Base-by-base conservation (phyloP, 1,284 basidiomycete species). In the Leccinum solheimii region DNA sequence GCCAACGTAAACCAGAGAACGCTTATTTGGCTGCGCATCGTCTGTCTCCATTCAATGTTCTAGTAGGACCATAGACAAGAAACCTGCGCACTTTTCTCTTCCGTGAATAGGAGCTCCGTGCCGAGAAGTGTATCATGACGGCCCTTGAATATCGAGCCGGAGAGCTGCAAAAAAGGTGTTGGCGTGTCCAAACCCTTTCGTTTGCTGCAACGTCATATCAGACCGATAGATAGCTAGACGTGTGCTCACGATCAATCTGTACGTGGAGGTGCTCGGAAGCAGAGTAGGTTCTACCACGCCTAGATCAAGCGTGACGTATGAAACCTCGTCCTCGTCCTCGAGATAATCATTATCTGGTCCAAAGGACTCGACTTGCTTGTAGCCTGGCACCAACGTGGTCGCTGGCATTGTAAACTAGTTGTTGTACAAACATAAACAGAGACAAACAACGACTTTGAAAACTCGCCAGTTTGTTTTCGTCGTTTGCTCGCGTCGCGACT, bases 81-180 rank as follows among this genome's bases (percentile, higher is more conserved):
- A 50, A 50, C 49, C 36, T 3, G 52, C 67, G 30, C 62, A 86
- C 86, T 81, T 19, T 79, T 84, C 84, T 77, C 79, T 56, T 90
- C 87, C 1, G 83, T 83, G 72, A 50, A 50, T 27, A 92, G 70
- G 21, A 92, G 74, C 67, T 92, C 90, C 0, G 87, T 89, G 1
- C 90, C 90, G 4, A 92, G 74, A 6, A 92, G 77, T 11, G 77
- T 72, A 62, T 87, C 84, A 64, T 91, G 86, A 51, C 78, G 75
- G 0, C 90, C 90, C 72, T 86, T 86, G 65, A 91, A 81, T 34
- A 90, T 79, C 0, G 87, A 92, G 87, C 89, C 89, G 9, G 87
- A 86, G 1, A 92, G 78, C 67, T 92, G 90, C 14, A 92, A 72
- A 66, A 84, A 91, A 0, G 90, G 90, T 0, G 84, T 86, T 0